phyloP scores from a whole-genome alignment of 768 basidiomycete species.

The Imleria badia region DNA sequence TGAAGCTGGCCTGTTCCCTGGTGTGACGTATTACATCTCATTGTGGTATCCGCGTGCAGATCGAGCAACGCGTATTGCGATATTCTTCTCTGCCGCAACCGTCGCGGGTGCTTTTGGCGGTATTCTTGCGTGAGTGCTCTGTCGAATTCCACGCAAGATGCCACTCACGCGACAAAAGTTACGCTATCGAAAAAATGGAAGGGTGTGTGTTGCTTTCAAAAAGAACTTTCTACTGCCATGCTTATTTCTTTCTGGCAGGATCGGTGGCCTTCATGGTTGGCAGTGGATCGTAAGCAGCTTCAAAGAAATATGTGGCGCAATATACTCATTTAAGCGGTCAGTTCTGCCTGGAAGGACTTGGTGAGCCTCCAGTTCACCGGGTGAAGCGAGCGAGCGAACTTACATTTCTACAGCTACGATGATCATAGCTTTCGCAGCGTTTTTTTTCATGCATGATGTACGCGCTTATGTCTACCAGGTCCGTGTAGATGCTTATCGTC shows the following conservation, averaged over 20 bases:
- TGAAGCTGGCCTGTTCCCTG: constrained; percentile 47
- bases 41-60: constrained; percentile 63
- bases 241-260: constrained; percentile 6
- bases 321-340: constrained; percentile 14
- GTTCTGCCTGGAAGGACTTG: constrained; percentile 33
- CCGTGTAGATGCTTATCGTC: constrained; percentile 1
- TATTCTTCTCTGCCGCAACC: constrained; percentile 66
- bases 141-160: not conserved
- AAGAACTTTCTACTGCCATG: not conserved
- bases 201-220: constrained; percentile 31
- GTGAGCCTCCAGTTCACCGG: constrained; percentile 9
- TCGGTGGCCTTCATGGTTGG: constrained; percentile 36
- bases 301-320: not conserved
- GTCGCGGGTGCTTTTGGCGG: constrained; percentile 53
- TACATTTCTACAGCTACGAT: constrained; percentile 18
- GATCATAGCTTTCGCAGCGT: constrained; percentile 26
- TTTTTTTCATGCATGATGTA: constrained; percentile 57
- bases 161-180: constrained; percentile 28
- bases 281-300: constrained; percentile 36
- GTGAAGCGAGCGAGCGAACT: not conserved
- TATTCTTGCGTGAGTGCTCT: constrained; percentile 40
- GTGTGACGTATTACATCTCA: constrained; percentile 46
- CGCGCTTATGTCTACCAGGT: constrained; percentile 6
- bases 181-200: constrained; percentile 32
- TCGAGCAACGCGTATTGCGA: constrained; percentile 55